Base-by-base conservation (phyloP, 345 rosid genomes). In the Corymbia maculata region DNA sequence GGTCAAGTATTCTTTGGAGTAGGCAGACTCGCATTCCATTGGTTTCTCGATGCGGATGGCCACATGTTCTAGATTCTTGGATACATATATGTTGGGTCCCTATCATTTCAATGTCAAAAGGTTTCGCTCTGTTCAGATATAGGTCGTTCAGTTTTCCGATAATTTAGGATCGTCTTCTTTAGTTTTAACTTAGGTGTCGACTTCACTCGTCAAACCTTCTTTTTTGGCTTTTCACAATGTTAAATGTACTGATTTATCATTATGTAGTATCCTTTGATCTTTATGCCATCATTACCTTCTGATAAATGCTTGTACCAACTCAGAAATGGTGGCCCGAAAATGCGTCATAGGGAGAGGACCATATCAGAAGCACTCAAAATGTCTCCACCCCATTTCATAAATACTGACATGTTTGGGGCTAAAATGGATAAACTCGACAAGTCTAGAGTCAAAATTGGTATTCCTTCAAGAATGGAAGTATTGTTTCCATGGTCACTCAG, bases 101-200 rank as follows among this genome's bases (percentile, higher is more conserved):
- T 1, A 22, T 42, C 84, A 75, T 42, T 75, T 42, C 8, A 3
- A 21, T 42, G 15, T 75, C 28, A 2, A 42, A 42, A 19, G 84
- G 4, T 42, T 19, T 9, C 7, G 15, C 28, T 36, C 9, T 4
- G 0, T 5, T 1, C 4, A 0, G 0, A 19, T 1, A 10, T 22
- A 11, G 1, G 0, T 19, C 49, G 19, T 42, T 42, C 42, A 5
- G 14, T 49, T 42, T 75, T 42, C 24, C 4, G 1, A 4, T 42
- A 75, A 19, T 36, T 36, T 6, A 75, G 14, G 26, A 75, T 19
- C 49, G 6, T 75, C 26, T 42, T 75, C 49, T 1, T 75, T 75
- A 11, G 4, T 75, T 75, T 75, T 3, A 10, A 75, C 26, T 21
- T 9, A 0, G 28, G 14, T 19, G 82, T 36, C 49, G 1, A 75